Conservation (phyloP, 1,139 yeast genomes). For the Debaryomyces sp. region DNA sequence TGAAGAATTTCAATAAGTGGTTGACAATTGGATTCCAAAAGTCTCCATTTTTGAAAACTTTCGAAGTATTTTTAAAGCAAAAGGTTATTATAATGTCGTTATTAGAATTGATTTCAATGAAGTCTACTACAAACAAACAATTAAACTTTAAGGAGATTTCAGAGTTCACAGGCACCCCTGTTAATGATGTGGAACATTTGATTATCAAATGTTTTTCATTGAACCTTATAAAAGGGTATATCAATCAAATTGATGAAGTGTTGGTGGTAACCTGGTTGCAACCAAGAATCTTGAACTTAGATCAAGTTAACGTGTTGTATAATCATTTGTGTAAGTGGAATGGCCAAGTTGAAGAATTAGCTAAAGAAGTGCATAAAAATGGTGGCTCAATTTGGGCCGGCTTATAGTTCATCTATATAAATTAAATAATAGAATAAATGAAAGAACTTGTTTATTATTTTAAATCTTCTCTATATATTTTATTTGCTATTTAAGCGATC, state of each 20-base stretch:
- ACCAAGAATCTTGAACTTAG: conserved; percentile 84
- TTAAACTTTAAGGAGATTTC: conserved; percentile 77
- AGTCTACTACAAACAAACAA: conserved; percentile 73
- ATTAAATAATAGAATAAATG: conserved; percentile 5
- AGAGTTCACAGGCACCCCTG: conserved; percentile 64
- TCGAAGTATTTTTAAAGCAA: conserved; percentile 75
- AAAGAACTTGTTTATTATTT: conserved; percentile 1
- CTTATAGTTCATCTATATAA: conserved; percentile 15
- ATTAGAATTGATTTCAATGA: conserved; percentile 81
- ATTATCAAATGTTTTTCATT: conserved; percentile 90
- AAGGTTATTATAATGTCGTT: conserved; percentile 92
- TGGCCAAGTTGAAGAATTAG: conserved; percentile 65
- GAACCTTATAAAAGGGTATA: conserved; percentile 79
- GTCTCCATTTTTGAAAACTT: conserved; percentile 61
- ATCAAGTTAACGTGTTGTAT: conserved; percentile 78
- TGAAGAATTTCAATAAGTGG: conserved; percentile 59
- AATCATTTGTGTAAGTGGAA: conserved; percentile 80
- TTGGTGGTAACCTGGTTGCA: conserved; percentile 92
- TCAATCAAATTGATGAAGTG: conserved; percentile 80
- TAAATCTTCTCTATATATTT: background rate
- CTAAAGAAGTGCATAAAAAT: conserved; percentile 40
- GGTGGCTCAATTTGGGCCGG: conserved; percentile 48
- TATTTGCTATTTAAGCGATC: conserved; percentile 28
- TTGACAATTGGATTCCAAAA: conserved; percentile 39
- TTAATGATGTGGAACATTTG: conserved; percentile 82